phyloP scores from a whole-genome alignment of 345 rosid species.

The Boechera stricta region DNA sequence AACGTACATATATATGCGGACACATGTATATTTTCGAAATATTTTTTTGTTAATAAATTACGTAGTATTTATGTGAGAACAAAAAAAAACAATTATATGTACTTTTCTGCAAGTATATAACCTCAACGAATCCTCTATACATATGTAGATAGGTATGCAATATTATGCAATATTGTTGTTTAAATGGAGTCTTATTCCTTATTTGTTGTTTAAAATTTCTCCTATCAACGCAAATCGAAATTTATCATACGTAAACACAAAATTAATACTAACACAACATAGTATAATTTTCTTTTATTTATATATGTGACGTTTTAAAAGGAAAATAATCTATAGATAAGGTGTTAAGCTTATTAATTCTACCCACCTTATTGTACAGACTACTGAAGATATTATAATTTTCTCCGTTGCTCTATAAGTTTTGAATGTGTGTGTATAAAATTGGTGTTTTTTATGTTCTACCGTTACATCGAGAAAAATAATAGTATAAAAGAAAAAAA shows the following conservation, averaged over 20 bases:
- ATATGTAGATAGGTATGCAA: neutral
- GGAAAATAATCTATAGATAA: neutral
- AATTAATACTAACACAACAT: neutral
- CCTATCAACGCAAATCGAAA: neutral
- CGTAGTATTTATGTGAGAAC: neutral
- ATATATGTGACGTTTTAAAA: neutral
- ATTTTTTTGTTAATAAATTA: neutral
- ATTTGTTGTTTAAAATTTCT: neutral
- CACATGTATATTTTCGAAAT: slow-evolving; percentile 9
- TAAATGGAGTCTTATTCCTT: neutral
- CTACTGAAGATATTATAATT: neutral
- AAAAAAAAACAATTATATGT: neutral
- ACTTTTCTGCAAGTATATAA: neutral
- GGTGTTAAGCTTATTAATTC: slow-evolving; percentile 6
- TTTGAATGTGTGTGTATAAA: slow-evolving; percentile 8
- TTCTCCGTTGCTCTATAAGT: neutral
- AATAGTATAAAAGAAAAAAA: neutral
- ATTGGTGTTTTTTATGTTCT: slow-evolving; percentile 3
- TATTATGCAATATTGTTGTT: neutral
- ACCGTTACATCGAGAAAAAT: slow-evolving; percentile 40
- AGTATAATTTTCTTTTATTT: neutral
- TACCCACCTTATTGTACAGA: neutral
- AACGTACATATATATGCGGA: slow-evolving; percentile 21
- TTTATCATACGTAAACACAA: neutral
- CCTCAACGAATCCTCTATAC: neutral